Base-by-base conservation (phyloP, 352 stramenopile genomes). In the Proteromonas lacertae region DNA sequence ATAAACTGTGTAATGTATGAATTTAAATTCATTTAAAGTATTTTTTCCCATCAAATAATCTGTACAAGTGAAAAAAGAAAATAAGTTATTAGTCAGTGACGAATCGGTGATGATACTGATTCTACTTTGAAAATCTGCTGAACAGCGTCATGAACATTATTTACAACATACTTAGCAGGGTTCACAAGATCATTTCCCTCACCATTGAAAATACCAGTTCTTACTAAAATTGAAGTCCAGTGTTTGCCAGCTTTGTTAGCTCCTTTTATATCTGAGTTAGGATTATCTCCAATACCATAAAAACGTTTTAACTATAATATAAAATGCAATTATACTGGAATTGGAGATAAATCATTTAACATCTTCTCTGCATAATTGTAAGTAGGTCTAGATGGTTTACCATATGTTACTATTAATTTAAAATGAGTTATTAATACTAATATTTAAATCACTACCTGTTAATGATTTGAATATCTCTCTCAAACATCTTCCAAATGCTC, bases 211-310 rank as follows among this genome's bases (percentile, higher is more conserved):
- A 36, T 4, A 8, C 31, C 31, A 22, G 31, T 36, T 12, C 16
- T 22, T 4, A 36, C 31, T 25, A 36, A 24, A 20, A 36, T 24
- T 22, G 31, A 36, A 16, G 4, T 9, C 31, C 31, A 36, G 21
- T 25, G 20, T n/a, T 36, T 14, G 3, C 31, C 31, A n/a, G 31
- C 31, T 16, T 9, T 21, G n/a, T 36, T 36, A 25, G 31, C 31
- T 10, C 31, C 31, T 24, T 14, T 6, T 13, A 36, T 24, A 36
- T 36, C 31, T 16, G 31, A 36, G 4, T 20, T 24, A 4, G 31
- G 31, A 36, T 36, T 36, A 14, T 36, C 31, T 19, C 31, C 31
- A 12, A 36, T 13, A 25, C 31, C 31, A 14, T 19, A 36, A 36
- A 25, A 36, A 10, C 13, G 4, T 13, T 3, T 22, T 8, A 14